A percentile compares a stretch with the other conserved stretches of the same genome.
These are phyloP conservation scores for Hyphochytrium catenoides DNA, from an alignment of 352 stramenopile genomes.

Conservation along the genomic window DNA sequence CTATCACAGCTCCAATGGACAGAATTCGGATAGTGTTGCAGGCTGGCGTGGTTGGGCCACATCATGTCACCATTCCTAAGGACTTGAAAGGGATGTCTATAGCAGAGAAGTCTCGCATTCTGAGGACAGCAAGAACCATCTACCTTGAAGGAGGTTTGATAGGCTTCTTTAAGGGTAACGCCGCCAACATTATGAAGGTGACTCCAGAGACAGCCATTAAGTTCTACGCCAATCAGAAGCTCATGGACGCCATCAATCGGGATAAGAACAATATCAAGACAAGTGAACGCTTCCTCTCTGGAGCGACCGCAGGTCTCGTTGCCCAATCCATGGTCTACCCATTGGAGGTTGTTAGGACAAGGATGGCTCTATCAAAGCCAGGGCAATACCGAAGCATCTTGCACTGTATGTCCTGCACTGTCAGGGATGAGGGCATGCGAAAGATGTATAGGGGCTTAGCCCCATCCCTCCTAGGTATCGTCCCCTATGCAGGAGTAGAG, in stretches of 20 bases:
- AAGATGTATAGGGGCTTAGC: conserved; percentile 39
- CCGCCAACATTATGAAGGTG: conserved; percentile 38
- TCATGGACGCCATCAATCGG: conserved; percentile 17
- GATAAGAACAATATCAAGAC: conserved; percentile 16
- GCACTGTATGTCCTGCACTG: conserved; percentile 28
- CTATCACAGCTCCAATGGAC: conserved; percentile 44
- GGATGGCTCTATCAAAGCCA: conserved; percentile 36
- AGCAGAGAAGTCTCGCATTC: no score
- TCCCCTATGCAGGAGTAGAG: conserved; percentile 52
- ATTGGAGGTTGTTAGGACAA: conserved; percentile 47
- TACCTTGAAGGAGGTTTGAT: conserved; percentile 32
- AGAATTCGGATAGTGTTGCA: conserved; percentile 61
- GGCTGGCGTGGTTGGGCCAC: no score
- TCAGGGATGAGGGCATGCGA: conserved; percentile 25
- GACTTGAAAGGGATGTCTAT: no score
- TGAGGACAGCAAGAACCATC: no score
- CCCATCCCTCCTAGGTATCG: conserved; percentile 31
- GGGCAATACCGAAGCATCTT: conserved; percentile 10
- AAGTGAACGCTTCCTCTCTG: conserved; percentile 27
- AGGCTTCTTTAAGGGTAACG: conserved; percentile 50
- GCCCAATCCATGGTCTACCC: conserved; percentile 44
- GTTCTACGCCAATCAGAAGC: conserved; percentile 44
- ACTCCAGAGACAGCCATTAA: conserved; percentile 45
- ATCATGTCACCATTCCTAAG: no score
- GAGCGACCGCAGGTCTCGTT: conserved; percentile 27